phyloP scores from a whole-genome alignment of 768 basidiomycete genomes.

The Podaxis sp. region DNA sequence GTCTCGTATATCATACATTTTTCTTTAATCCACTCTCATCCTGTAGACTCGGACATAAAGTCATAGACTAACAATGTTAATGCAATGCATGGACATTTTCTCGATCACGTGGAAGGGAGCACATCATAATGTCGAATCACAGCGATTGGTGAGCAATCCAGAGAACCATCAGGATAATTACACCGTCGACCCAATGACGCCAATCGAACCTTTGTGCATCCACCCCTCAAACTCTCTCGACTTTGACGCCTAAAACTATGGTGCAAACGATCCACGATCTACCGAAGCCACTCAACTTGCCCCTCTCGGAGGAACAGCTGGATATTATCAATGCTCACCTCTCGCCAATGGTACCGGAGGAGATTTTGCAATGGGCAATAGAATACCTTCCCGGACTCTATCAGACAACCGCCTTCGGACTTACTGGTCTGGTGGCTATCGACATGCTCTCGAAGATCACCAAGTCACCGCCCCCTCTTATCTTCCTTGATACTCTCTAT shows the following conservation, averaged over 20 bases:
- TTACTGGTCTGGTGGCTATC: slow-evolving; percentile 89
- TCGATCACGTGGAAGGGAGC: slow-evolving; percentile 10
- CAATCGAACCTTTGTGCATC: background rate
- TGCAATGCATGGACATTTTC: background rate
- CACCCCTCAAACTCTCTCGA: background rate
- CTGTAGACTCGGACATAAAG: background rate
- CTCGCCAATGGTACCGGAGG: slow-evolving; percentile 64
- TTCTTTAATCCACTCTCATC: background rate
- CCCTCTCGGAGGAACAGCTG: slow-evolving; percentile 56
- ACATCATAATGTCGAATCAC: slow-evolving; percentile 10
- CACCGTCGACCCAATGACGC: background rate
- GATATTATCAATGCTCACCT: slow-evolving; percentile 72
- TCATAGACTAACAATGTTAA: background rate
- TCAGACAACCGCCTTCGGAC: slow-evolving; percentile 96
- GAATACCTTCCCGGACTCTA: slow-evolving; percentile 73
- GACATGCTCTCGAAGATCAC: slow-evolving; percentile 92
- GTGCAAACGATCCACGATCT: slow-evolving; percentile 18
- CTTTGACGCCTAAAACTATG: background rate
- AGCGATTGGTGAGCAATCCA: background rate
- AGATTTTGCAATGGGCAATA: slow-evolving; percentile 85
- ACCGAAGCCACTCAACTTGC: slow-evolving; percentile 47
- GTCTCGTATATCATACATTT: background rate
- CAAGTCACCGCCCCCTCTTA: slow-evolving; percentile 66
- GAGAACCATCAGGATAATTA: background rate
- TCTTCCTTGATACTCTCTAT: slow-evolving; percentile 96